Percentiles rank a stretch among this genome's conserved stretches.
These are phyloP conservation scores for Funneliformis geosporum DNA, from an alignment of 192 early-diverging fungal genomes.

Conservation along the genomic window DNA sequence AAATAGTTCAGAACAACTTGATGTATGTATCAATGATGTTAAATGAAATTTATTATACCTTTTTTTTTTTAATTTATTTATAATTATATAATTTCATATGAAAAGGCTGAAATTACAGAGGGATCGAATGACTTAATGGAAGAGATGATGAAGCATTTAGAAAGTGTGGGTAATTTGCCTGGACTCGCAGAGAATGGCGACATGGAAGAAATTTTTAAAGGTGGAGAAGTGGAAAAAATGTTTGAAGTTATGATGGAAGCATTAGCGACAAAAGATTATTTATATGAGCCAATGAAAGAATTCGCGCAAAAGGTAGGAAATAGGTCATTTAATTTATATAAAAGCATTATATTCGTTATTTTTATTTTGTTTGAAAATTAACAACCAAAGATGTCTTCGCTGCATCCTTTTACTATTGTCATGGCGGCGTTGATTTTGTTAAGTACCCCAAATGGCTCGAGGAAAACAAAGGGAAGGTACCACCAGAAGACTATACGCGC, in stretches of 20 bases:
- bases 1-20: conserved; percentile 79
- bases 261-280: conserved; percentile 89
- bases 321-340: not conserved
- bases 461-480: conserved; percentile 71
- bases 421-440: conserved; percentile 8
- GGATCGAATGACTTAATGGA: conserved; percentile 57
- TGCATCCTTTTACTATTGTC: conserved; percentile 21
- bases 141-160: conserved; percentile 85
- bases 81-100: not conserved
- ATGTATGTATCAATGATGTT: conserved; percentile 55
- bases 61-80: not conserved
- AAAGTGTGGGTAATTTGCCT: conserved; percentile 49
- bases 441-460: conserved; percentile 91
- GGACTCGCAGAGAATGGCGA: conserved; percentile 41
- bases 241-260: conserved; percentile 89
- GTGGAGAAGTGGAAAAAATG: conserved; percentile 80
- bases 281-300: conserved; percentile 97
- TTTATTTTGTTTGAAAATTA: conserved; percentile 23
- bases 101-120: conserved; percentile 51
- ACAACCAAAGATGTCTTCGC: conserved; percentile 22
- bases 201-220: conserved; percentile 75
- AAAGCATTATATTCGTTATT: not conserved
- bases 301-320: conserved; percentile 67
- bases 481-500: conserved; percentile 69
- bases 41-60: not conserved